phyloP scores from a whole-genome alignment of 768 basidiomycete genomes.

The Mycena filopes region DNA sequence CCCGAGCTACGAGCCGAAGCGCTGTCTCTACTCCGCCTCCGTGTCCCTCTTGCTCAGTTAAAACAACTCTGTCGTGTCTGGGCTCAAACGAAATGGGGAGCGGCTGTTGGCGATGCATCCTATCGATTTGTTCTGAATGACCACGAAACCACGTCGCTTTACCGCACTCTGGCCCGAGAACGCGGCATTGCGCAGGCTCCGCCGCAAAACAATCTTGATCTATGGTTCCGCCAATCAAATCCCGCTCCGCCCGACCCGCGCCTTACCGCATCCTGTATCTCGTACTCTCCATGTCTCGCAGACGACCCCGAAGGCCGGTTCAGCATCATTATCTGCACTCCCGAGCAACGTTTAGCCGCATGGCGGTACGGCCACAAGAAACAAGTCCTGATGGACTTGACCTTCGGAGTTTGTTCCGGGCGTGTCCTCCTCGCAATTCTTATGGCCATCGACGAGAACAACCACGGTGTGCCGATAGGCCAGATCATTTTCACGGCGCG shows the following conservation, averaged over 20 bases:
- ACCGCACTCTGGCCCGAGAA: not conserved
- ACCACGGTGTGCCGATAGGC: slow-evolving; percentile 1
- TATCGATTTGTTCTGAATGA: not conserved
- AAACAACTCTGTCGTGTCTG: not conserved
- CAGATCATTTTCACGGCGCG: not conserved
- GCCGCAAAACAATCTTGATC: not conserved
- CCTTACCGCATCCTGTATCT: not conserved
- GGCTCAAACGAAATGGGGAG: not conserved
- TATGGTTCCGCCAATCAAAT: not conserved
- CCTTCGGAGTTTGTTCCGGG: slow-evolving; percentile 26
- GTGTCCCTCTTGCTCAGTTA: too few relatives aligned
- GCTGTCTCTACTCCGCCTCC: too few relatives aligned
- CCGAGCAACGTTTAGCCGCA: slow-evolving; percentile 7
- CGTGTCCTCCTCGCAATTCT: slow-evolving; percentile 18
- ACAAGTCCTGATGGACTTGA: slow-evolving; percentile 26
- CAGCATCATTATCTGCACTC: slow-evolving; percentile 11
- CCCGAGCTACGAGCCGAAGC: too few relatives aligned
- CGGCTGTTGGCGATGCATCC: not conserved
- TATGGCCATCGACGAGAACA: slow-evolving; percentile 21
- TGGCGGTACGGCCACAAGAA: slow-evolving; percentile 23
- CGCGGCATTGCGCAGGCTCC: not conserved
- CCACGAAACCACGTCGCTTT: not conserved
- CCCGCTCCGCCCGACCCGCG: not conserved
- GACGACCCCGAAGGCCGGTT: slow-evolving; percentile 11
- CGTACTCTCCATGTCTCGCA: not conserved